phyloP scores from a whole-genome alignment of 2,329 filamentous ascomycete genomes.

The Aspergillus persii region DNA sequence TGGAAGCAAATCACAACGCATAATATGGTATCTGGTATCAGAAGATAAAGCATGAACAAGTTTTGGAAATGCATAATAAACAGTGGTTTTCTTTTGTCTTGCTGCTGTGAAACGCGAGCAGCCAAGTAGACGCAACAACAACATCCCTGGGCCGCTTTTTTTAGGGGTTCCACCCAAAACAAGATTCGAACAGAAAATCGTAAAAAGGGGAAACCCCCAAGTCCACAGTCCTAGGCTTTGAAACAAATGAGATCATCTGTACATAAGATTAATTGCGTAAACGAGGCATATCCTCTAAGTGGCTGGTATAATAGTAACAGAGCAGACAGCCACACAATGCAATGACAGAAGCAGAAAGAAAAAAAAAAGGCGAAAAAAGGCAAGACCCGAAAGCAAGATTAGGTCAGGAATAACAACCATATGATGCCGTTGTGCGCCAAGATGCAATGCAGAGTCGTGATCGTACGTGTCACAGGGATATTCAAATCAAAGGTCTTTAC shows the following conservation, averaged over 20 bases:
- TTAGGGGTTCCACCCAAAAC: slow-evolving; percentile 10
- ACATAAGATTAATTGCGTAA: slow-evolving; percentile 32
- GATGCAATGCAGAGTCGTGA: slow-evolving; percentile 41
- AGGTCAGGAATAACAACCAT: slow-evolving; percentile 23
- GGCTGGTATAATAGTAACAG: slow-evolving; percentile 22
- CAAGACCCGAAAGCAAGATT: slow-evolving; percentile 17
- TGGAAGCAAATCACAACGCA: slow-evolving; percentile 14
- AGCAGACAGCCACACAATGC: slow-evolving; percentile 33
- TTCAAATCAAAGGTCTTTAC: slow-evolving; percentile 20
- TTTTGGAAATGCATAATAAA: slow-evolving; percentile 10
- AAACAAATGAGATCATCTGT: slow-evolving; percentile 27
- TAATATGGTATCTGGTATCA: slow-evolving; percentile 32
- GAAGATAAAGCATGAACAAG: slow-evolving; percentile 8
- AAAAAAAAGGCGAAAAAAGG: slow-evolving; percentile 14
- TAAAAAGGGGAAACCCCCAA: slow-evolving; percentile 17
- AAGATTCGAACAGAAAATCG: slow-evolving; percentile 8
- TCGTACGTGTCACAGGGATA: slow-evolving; percentile 34
- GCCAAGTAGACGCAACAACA: slow-evolving; percentile 19
- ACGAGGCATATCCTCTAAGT: slow-evolving; percentile 15
- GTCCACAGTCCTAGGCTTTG: slow-evolving; percentile 13
- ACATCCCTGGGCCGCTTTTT: slow-evolving; percentile 12
- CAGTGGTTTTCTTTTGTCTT: slow-evolving; percentile 16
- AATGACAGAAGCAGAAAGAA: slow-evolving; percentile 21
- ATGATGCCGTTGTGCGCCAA: slow-evolving; percentile 33
- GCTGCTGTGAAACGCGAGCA: slow-evolving; percentile 5